Evolutionary conservation across 2,329 filamentous ascomycete genomes (phyloP).

Genomic region (Nannizziopsis barbatae): DNA sequence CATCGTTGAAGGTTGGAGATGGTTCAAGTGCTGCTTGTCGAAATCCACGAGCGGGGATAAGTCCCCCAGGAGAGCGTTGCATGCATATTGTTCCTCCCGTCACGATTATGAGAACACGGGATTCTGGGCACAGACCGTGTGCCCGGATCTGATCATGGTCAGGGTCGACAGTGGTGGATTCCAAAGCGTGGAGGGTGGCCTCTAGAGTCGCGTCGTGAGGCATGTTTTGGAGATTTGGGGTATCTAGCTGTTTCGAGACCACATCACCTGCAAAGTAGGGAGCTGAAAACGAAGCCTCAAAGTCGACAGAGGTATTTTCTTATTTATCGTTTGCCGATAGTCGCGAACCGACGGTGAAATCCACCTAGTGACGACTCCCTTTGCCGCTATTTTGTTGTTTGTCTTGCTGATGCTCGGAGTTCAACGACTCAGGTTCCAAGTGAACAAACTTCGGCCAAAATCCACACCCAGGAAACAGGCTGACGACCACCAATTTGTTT

Average conservation of each 20-base stretch:
- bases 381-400: too few relatives aligned
- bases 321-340: too few relatives aligned
- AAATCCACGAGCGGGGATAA: slow-evolving; percentile 71
- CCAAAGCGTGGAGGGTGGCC: neutral
- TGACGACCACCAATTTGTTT: too few relatives aligned
- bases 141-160: slow-evolving; percentile 6
- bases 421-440: too few relatives aligned
- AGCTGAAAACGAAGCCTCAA: too few relatives aligned
- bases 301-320: too few relatives aligned
- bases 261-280: too few relatives aligned
- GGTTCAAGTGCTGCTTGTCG: slow-evolving; percentile 71
- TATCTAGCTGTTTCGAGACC: neutral
- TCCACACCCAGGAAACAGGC: too few relatives aligned
- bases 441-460: too few relatives aligned
- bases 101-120: slow-evolving; percentile 77
- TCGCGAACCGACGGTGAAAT: too few relatives aligned
- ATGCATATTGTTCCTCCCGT: slow-evolving; percentile 79
- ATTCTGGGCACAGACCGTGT: slow-evolving; percentile 43
- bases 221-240: neutral
- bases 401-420: too few relatives aligned
- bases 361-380: too few relatives aligned
- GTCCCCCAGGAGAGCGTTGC: slow-evolving; percentile 66
- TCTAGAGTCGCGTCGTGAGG: neutral
- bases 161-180: neutral
- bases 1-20: slow-evolving; percentile 76